Percentiles rank a stretch among this genome's conserved stretches.
phyloP scores from a whole-genome alignment of 192 early-diverging fungal species.

The Coemansia sp. region DNA sequence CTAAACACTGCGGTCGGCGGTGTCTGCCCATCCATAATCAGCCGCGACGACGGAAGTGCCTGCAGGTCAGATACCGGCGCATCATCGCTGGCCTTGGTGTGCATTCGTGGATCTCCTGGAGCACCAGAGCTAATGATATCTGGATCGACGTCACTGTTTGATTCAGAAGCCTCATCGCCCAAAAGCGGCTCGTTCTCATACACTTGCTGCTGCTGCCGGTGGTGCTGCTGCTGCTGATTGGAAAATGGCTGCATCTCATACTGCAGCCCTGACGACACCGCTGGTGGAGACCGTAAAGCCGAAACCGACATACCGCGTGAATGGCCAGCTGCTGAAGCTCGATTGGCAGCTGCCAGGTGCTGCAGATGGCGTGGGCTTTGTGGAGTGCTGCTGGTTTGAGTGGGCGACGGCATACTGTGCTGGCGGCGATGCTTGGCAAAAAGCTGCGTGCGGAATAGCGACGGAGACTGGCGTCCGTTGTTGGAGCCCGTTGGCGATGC shows the following conservation, averaged over 20 bases:
- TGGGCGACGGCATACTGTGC: constrained; percentile 39
- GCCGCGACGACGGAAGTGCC: constrained; percentile 34
- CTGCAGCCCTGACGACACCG: constrained; percentile 1
- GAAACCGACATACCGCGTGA: constrained; percentile 35
- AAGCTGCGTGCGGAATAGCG: constrained; percentile 17
- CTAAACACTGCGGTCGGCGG: constrained; percentile 42
- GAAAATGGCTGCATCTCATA: neutral
- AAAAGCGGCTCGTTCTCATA: too few species aligned
- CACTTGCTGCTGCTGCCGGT: neutral
- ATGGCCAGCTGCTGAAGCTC: constrained; percentile 14
- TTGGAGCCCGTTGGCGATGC: neutral
- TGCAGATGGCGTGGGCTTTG: constrained; percentile 21
- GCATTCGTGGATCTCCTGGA: constrained; percentile 21
- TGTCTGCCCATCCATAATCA: constrained; percentile 19
- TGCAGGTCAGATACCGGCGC: constrained; percentile 42
- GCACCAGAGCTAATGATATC: constrained; percentile 15
- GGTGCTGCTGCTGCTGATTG: neutral
- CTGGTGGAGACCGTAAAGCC: constrained; percentile 7
- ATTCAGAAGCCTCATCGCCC: neutral
- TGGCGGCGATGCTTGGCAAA: constrained; percentile 36
- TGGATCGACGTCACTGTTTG: constrained; percentile 18
- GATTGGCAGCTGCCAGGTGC: constrained; percentile 42
- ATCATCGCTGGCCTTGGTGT: constrained; percentile 37
- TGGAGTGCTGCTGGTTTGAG: constrained; percentile 3
- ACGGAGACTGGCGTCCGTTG: constrained; percentile 18